Evolutionary conservation across 805 yeast species (phyloP).

Genomic region (Barnettozyma botsteinii): DNA sequence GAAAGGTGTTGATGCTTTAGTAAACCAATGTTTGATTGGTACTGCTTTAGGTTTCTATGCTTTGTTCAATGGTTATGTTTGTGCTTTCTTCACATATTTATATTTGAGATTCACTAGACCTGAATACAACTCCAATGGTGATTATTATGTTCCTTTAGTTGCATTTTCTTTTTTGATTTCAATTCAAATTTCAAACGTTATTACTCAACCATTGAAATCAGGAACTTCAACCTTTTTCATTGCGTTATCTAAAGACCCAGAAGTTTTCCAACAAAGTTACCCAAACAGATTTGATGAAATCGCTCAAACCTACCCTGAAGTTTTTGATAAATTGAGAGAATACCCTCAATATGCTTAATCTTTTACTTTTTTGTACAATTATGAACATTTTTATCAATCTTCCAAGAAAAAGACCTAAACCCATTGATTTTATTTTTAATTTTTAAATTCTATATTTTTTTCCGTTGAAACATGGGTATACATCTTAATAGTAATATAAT

Average conservation of each 20-base stretch:
- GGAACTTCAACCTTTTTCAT: constrained; percentile 83
- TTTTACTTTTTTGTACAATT: too few relatives aligned
- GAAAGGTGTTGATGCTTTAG: constrained; percentile 79
- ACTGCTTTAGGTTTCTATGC: constrained; percentile 77
- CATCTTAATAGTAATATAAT: background rate
- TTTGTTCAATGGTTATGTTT: constrained; percentile 62
- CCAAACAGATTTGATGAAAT: constrained; percentile 63
- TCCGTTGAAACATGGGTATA: background rate
- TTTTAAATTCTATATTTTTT: too few relatives aligned
- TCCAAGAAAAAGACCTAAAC: too few relatives aligned
- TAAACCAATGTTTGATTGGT: constrained; percentile 77
- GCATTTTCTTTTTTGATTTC: constrained; percentile 72
- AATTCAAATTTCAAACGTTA: constrained; percentile 65
- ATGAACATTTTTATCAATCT: background rate
- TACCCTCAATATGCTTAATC: background rate
- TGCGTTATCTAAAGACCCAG: constrained; percentile 81
- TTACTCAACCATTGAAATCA: constrained; percentile 69
- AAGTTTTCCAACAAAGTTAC: constrained; percentile 66
- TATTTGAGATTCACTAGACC: constrained; percentile 67
- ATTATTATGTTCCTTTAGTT: constrained; percentile 63
- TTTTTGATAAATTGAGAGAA: constrained; percentile 44
- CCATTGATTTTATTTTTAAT: too few relatives aligned
- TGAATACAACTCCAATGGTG: constrained; percentile 51
- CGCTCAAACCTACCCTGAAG: constrained; percentile 63
- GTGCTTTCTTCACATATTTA: constrained; percentile 56